phyloP scores from a whole-genome alignment of 176 grass and related monocot species.

The Rhynchospora tenuis region DNA sequence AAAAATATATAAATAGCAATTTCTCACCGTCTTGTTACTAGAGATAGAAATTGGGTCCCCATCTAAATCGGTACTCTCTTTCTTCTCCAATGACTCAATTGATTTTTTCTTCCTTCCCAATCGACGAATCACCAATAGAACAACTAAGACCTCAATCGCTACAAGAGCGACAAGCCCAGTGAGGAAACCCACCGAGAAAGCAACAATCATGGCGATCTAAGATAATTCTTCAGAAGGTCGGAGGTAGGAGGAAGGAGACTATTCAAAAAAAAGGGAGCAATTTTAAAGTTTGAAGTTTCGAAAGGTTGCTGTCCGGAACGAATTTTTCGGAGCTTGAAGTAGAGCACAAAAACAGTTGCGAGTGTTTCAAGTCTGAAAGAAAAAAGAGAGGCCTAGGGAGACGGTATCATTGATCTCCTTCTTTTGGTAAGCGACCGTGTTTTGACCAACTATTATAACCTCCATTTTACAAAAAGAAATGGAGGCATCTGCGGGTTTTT shows the following conservation, averaged over 20 bases:
- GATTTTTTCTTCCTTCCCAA: slow-evolving; percentile 30
- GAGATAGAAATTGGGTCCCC: slow-evolving; percentile 41
- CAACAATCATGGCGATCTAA: slow-evolving; percentile 31
- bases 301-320: not conserved
- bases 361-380: not conserved
- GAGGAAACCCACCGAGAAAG: slow-evolving; percentile 59
- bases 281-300: not conserved
- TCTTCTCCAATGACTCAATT: not conserved
- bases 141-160: slow-evolving; percentile 35
- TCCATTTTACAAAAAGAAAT: too few species aligned
- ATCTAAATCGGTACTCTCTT: slow-evolving; percentile 32
- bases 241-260: not conserved
- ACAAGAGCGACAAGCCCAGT: slow-evolving; percentile 43
- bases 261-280: not conserved
- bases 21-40: slow-evolving; percentile 54
- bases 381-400: not conserved
- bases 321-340: not conserved
- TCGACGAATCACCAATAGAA: slow-evolving; percentile 33
- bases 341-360: not conserved
- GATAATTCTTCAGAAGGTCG: not conserved
- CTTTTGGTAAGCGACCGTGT: too few species aligned
- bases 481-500: too few species aligned
- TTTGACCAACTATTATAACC: too few species aligned
- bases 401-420: not conserved
- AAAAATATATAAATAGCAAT: not conserved